A percentile compares a stretch with the other conserved stretches of the same genome.
phyloP scores from a whole-genome alignment of 257 asterid species.

The Forsythia suspensa region DNA sequence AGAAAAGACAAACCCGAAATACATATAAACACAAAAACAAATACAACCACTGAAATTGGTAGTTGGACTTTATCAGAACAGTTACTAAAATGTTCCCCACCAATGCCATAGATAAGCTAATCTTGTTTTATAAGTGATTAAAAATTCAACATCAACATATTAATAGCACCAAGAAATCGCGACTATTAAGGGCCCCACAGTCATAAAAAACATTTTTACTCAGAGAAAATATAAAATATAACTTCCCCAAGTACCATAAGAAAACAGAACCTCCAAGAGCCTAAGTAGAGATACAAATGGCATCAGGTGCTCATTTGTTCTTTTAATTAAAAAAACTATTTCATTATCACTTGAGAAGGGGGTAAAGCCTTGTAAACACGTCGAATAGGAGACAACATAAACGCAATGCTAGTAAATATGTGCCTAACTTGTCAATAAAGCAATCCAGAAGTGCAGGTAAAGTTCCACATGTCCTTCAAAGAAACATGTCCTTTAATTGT shows the following conservation, averaged over 20 bases:
- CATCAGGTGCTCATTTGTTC: not conserved
- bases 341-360: not conserved
- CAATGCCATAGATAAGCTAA: not conserved
- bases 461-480: not conserved
- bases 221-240: not conserved
- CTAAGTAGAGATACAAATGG: not conserved
- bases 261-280: not conserved
- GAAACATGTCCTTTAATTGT: not conserved
- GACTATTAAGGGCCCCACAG: not conserved
- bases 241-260: constrained; percentile 3
- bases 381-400: not conserved
- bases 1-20: not conserved
- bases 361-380: not conserved
- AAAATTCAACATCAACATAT: not conserved
- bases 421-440: not conserved
- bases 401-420: not conserved
- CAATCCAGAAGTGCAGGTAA: not conserved
- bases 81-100: not conserved
- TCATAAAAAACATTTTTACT: too few relatives aligned
- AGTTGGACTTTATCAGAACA: not conserved
- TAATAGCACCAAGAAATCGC: not conserved
- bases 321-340: not conserved
- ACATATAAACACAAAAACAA: not conserved
- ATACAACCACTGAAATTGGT: not conserved
- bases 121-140: not conserved